Base-by-base conservation (phyloP, 257 asterid species). In the Capsicum baccatum region DNA sequence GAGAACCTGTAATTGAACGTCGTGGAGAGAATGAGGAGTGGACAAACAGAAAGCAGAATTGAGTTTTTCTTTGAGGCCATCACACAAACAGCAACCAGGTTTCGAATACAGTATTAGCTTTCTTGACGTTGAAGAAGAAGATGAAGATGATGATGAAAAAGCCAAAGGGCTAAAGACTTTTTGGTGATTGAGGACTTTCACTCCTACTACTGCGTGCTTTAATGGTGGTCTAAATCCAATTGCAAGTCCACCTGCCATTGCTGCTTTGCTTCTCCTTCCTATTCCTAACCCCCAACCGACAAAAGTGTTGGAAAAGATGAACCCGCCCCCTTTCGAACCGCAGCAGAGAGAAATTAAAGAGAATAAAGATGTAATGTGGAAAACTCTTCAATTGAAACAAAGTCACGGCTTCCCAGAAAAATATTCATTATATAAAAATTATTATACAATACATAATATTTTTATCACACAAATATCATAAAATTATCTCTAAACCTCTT, bases 1-100 rank as follows among this genome's bases (percentile, higher is more conserved):
- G 6, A 39, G 85, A 39, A 93, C 98, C 97, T 93, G 94, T 35
- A 95, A 83, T 10, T 91, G 90, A 66, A 95, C 89, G 47, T 95
- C 92, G 6, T 79, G 85, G 57, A 92, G 83, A 42, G 87, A 88
- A 84, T 89, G 81, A 1, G 92, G 91, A 63, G 90, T 93, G 16
- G 98, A 86, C 16, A 92, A 89, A 84, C 89, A 79, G 78, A 96
- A 92, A 9, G 98, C 97, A 59, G 98, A 93, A 64, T 87, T 87
- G 69, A 96, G 92, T 68, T 96, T 96, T 86, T 96, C 99, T 92
- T 96, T 96, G 92, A 96, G 99, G 88, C 99, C 82, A 88, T 94
- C 98, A 90, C 99, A 96, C 98, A 96, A 94, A 93, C 98, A 96
- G 92, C 99, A 96, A 87, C 98, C 98, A 79, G 99, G 98, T 95